Base-by-base conservation (phyloP, 495 filamentous ascomycete genomes). In the Penicillium arizonense region DNA sequence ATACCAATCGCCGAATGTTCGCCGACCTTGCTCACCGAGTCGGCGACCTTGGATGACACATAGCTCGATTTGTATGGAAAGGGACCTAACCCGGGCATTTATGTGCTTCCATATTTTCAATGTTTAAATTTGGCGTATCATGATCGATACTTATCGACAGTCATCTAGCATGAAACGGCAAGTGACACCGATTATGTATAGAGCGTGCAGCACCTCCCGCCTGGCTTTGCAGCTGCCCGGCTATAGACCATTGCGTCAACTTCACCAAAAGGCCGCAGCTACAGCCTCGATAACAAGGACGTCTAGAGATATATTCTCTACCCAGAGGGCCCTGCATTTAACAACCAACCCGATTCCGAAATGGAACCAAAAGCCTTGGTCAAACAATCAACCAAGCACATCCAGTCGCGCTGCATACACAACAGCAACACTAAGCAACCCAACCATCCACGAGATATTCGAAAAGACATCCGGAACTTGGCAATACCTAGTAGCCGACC, bases 401-500 rank as follows among this genome's bases (percentile, higher is more conserved):
- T 47, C 52, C 33, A 55, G 5, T 30, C 28, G 44, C 47, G 60
- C 53, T 8, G 23, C 18, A 36, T 9, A 47, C 44, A 45, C 44
- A 13, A 32, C 28, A 33, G 20, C 43, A 3, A 32, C 28, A 33
- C 26, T 39, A 3, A 28, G 38, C 20, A 36, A 73, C 41, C 70
- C 75, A n/a, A 72, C 64, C 2, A 68, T 81, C 21, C 69, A 79
- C 60, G 45, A 51, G 37, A 20, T 75, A 7, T 79, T 74, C 53
- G 78, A 82, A 42, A 21, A 50, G 0, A 56, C 54, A 9, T 79
- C 80, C 1, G 64, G 71, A n/a, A 85, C 82, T 39, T 85, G 79
- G 79, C 82, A 85, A 53, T 85, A 84, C 57, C 58, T 86, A n/a
- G 72, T 85, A 3, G 77, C 74, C 4, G 79, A 82, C 56, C 74